These are phyloP conservation scores for Coelastrella sp. DNA, from an alignment of 139 green algal genomes.

Conservation along the genomic window DNA sequence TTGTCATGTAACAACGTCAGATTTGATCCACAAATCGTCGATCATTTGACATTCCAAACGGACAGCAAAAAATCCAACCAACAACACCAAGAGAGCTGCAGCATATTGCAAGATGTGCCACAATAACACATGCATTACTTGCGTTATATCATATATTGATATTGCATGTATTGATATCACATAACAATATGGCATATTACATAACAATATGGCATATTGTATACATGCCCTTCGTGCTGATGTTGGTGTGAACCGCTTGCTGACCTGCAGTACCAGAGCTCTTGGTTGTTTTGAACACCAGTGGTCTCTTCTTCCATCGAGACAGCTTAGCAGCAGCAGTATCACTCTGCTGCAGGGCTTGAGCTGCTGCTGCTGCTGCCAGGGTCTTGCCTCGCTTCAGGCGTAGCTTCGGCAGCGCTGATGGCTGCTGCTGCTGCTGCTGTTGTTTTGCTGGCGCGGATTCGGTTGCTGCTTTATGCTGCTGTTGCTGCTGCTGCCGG, in stretches of 20 bases:
- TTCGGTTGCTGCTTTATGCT: not conserved
- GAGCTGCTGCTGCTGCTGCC: conserved; percentile 14
- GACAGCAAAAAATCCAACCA: no score
- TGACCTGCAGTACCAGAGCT: not conserved
- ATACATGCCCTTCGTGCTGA: not conserved
- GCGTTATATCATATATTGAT: no score
- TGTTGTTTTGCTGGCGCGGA: not conserved
- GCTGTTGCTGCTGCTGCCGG: not conserved
- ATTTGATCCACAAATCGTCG: no score
- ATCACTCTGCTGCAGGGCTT: not conserved
- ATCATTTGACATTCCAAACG: no score
- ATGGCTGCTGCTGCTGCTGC: not conserved
- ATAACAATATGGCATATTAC: no score
- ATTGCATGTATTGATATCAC: no score
- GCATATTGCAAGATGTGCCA: no score
- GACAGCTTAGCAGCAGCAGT: conserved; percentile 19
- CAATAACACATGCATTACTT: no score
- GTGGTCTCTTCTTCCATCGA: not conserved
- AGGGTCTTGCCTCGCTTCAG: conserved; percentile 20
- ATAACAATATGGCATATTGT: not conserved
- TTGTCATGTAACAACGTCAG: no score
- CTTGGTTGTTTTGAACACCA: not conserved
- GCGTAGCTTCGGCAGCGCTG: conserved; percentile 2
- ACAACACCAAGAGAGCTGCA: no score
- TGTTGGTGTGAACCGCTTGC: no score